Conservation (phyloP, 2,329 filamentous ascomycete species). For the Fusarium tjaetaba region DNA sequence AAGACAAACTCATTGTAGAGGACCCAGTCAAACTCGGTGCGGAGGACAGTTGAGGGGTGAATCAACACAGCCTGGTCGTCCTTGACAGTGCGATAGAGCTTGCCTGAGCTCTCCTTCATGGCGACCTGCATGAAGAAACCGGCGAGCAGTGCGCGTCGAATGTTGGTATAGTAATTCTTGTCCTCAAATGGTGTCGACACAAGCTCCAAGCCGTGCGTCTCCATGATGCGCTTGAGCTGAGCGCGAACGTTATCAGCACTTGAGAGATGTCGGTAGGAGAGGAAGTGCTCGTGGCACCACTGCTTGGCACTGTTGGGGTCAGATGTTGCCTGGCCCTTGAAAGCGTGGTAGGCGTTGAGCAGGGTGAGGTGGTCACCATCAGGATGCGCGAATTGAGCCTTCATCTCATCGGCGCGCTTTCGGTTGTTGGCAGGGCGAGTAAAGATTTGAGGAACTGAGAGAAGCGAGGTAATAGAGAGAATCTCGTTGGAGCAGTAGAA, state of each 20-base stretch:
- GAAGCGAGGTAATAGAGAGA: slow-evolving; percentile 89
- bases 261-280: slow-evolving; percentile 86
- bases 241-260: slow-evolving; percentile 94
- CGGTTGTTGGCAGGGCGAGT: slow-evolving; percentile 85
- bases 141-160: slow-evolving; percentile 87
- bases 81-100: slow-evolving; percentile 95
- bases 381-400: slow-evolving; percentile 88
- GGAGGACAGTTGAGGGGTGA: slow-evolving; percentile 91
- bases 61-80: slow-evolving; percentile 94
- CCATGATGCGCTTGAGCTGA: slow-evolving; percentile 97
- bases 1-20: slow-evolving; percentile 98
- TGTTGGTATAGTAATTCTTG: slow-evolving; percentile 98
- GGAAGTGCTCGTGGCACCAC: slow-evolving; percentile 98
- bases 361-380: slow-evolving; percentile 97
- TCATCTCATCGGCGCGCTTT: slow-evolving; percentile 97
- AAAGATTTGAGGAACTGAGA: slow-evolving; percentile 95
- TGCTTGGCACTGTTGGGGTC: slow-evolving; percentile 78
- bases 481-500: slow-evolving; percentile 99
- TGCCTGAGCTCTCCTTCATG: slow-evolving; percentile 87
- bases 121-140: slow-evolving; percentile 99
- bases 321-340: slow-evolving; percentile 74
- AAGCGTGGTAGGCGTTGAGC: slow-evolving; percentile 97
- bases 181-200: slow-evolving; percentile 90
- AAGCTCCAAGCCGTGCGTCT: slow-evolving; percentile 86
- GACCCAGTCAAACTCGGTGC: slow-evolving; percentile 93